Conservation (phyloP, 2,329 filamentous ascomycete genomes). For the Exophiala calicioides region DNA sequence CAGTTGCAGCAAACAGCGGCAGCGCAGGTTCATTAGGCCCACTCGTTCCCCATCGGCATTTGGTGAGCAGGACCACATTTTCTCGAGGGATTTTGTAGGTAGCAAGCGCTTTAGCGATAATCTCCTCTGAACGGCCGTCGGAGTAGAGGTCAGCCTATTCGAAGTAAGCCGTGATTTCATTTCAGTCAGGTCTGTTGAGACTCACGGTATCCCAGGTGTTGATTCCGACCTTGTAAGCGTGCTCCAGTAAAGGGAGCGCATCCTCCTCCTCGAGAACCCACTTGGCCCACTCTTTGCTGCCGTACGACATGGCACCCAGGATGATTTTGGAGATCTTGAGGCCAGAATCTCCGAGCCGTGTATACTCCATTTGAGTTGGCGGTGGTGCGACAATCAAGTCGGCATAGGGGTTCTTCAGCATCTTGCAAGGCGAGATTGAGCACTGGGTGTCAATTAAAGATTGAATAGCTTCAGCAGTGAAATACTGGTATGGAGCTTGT, state of each 20-base stretch:
- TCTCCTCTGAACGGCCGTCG: slow-evolving; percentile 63
- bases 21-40: slow-evolving; percentile 53
- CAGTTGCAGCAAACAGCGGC: slow-evolving; percentile 51
- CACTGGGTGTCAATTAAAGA: too few relatives aligned
- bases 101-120: slow-evolving; percentile 66
- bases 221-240: slow-evolving; percentile 27
- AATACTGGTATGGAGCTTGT: too few relatives aligned
- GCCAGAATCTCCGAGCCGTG: slow-evolving; percentile 16
- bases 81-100: slow-evolving; percentile 58
- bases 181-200: slow-evolving; percentile 58
- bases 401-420: too few relatives aligned
- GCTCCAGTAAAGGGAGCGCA: slow-evolving; percentile 24
- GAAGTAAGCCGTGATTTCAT: neutral
- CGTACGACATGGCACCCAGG: slow-evolving; percentile 45
- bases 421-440: too few relatives aligned
- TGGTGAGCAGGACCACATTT: slow-evolving; percentile 60
- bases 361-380: neutral
- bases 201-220: slow-evolving; percentile 41
- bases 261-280: slow-evolving; percentile 27
- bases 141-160: slow-evolving; percentile 34
- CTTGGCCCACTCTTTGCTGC: slow-evolving; percentile 30
- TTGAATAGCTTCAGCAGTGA: too few relatives aligned
- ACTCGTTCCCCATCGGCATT: slow-evolving; percentile 44
- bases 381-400: too few relatives aligned
- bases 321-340: slow-evolving; percentile 25